Evolutionary conservation across 2,329 filamentous ascomycete species (phyloP), one percentile per base, ranked within the genome.

Genomic region (Ceratocystis variospora): DNA sequence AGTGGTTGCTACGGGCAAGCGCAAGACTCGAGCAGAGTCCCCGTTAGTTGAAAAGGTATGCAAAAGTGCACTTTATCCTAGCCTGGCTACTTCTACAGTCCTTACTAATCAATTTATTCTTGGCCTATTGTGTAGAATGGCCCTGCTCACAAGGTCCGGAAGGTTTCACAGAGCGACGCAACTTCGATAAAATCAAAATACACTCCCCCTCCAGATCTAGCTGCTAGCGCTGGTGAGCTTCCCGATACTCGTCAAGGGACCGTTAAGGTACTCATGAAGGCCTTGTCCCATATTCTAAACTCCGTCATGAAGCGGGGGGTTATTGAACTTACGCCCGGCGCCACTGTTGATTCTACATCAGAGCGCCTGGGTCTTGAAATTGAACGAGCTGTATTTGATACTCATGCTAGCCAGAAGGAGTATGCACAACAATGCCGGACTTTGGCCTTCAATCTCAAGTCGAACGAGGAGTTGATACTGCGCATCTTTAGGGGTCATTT

Each of bases 391-490:
- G 81, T 86, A 15, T 78, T 81, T 67, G 81, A 83, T 68, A 80
- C 79, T 0, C 81, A 86, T 66, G 77, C 79, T 0, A 77, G 76
- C 44, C 77, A 79, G 28, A 77, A 78, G 67, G 77, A 84, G 63
- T 85, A 84, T 70, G 78, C 73, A 15, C 77, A 78, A 44, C 84
- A 96, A 75, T 82, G 91, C 71, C 86, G 90, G 69, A 85, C 87
- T 57, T 83, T 99, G 70, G 79, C 85, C 62, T 89, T 89, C 76
- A 97, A 97, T 76, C 79, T 96, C 68, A 96, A 96, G 80, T 87
- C 86, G 73, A 99, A 99, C 74, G 77, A 85, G 65, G 85, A 90
- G 70, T 79, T 99, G 57, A 84, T 88, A 64, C 83, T 87, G 71
- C 84, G 87, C 50, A 79, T 99, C 64, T 79, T 97, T n/a, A 83